Conservation (phyloP, 495 filamentous ascomycete genomes). For the Penicillium fimorum region DNA sequence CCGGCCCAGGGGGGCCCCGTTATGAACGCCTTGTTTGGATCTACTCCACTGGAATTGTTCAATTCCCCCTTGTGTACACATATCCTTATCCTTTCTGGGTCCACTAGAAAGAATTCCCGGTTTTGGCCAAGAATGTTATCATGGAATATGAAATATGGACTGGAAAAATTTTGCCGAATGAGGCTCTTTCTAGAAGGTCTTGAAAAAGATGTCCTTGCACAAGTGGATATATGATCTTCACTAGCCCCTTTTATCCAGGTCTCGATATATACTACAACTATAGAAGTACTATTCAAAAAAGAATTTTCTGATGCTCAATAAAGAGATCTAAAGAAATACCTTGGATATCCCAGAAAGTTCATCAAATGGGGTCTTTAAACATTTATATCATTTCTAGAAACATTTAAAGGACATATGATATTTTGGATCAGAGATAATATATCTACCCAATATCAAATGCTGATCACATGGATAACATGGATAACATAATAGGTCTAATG, state of each 20-base stretch:
- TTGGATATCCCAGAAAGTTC: no score
- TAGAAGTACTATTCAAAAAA: neutral
- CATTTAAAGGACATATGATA: no score
- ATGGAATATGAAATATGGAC: neutral
- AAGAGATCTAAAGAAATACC: no score
- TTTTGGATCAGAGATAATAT: no score
- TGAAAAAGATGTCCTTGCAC: neutral
- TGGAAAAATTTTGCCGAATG: neutral
- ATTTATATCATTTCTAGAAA: no score
- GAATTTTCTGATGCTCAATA: no score
- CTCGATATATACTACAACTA: neutral
- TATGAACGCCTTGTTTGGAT: slow-evolving; percentile 10
- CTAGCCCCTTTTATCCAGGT: slow-evolving; percentile 9
- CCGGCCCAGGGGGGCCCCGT: neutral
- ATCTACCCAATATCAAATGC: no score
- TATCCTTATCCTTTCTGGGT: neutral
- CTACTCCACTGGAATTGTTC: slow-evolving; percentile 7
- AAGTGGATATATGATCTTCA: slow-evolving; percentile 14
- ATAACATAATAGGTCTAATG: no score
- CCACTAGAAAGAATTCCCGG: slow-evolving; percentile 5
- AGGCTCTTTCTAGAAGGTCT: slow-evolving; percentile 5
- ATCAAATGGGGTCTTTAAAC: neutral
- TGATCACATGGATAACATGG: no score
- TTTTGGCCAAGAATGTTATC: slow-evolving; percentile 7
- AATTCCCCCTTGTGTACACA: neutral